These are phyloP conservation scores for Crithidia sp. DNA, from an alignment of 208 protist genomes.

Conservation along the genomic window DNA sequence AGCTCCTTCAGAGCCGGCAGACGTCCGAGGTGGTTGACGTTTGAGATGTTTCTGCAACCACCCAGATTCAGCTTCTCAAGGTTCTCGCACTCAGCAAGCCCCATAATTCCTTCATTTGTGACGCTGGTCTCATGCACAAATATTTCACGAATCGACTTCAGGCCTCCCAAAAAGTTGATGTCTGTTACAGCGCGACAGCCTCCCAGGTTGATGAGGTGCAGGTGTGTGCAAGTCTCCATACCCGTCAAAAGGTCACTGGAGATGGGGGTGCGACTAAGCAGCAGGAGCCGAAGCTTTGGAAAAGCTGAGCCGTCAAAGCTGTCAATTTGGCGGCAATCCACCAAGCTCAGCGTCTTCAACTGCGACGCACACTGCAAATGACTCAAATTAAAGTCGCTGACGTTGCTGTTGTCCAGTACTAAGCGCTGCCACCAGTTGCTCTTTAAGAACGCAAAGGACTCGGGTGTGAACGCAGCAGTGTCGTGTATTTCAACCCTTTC, in stretches of 20 bases:
- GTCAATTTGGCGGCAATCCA: slow-evolving; percentile 24
- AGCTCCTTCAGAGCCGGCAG: slow-evolving; percentile 46
- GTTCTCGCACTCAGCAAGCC: slow-evolving; percentile 28
- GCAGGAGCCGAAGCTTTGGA: slow-evolving; percentile 15
- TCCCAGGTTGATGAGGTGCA: slow-evolving; percentile 22
- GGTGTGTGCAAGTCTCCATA: slow-evolving; percentile 15
- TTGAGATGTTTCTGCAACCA: slow-evolving; percentile 47
- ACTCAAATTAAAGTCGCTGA: not conserved
- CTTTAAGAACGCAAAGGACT: not conserved
- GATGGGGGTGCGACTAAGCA: slow-evolving; percentile 13
- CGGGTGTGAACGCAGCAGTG: not conserved
- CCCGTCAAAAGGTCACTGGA: slow-evolving; percentile 4
- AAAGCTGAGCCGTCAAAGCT: slow-evolving; percentile 2
- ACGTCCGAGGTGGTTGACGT: slow-evolving; percentile 45
- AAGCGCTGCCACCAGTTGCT: not conserved
- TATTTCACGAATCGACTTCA: slow-evolving; percentile 40
- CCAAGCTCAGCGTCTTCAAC: slow-evolving; percentile 21
- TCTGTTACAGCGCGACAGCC: slow-evolving; percentile 18
- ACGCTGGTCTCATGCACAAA: slow-evolving; percentile 48
- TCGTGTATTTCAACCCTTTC: slow-evolving; percentile 23
- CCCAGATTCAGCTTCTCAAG: slow-evolving; percentile 56
- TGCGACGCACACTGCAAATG: slow-evolving; percentile 4
- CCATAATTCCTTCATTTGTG: slow-evolving; percentile 38
- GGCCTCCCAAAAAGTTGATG: slow-evolving; percentile 4
- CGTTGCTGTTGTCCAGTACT: slow-evolving; percentile 29